Evolutionary conservation across 805 yeast species (phyloP).

Genomic region (Ascoidea tarda): DNA sequence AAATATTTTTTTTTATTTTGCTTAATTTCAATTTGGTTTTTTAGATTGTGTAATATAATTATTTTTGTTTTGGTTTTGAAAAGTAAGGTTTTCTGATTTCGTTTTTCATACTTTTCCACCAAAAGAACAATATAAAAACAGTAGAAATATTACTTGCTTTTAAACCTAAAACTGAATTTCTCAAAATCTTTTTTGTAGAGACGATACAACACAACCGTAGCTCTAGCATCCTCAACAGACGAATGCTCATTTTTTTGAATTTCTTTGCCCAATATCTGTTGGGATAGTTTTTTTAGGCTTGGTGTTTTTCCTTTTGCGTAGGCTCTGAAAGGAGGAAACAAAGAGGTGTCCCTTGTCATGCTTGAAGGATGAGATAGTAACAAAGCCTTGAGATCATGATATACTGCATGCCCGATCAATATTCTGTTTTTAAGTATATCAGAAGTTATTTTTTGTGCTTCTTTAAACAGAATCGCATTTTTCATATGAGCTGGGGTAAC

Average conservation of each 20-base stretch:
- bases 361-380: constrained; percentile 51
- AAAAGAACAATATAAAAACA: no score
- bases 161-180: constrained; percentile 11
- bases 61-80: no score
- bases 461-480: constrained; percentile 46
- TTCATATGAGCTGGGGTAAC: constrained; percentile 57
- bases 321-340: constrained; percentile 40
- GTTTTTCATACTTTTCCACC: no score
- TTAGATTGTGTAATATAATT: no score
- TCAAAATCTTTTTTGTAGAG: constrained; percentile 51
- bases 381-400: constrained; percentile 63
- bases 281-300: constrained; percentile 48
- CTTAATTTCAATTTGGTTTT: no score
- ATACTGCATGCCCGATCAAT: constrained; percentile 76
- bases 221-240: constrained; percentile 82
- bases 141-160: no score
- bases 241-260: constrained; percentile 73
- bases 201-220: constrained; percentile 72
- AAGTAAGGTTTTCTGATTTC: no score
- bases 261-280: constrained; percentile 37
- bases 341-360: constrained; percentile 62
- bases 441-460: constrained; percentile 46
- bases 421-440: constrained; percentile 39
- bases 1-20: no score
- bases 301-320: constrained; percentile 61